Percentiles rank a stretch among this genome's conserved stretches.
These are phyloP conservation scores for Rhizoclosmatium sp. DNA, from an alignment of 192 early-diverging fungal species.

Conservation along the genomic window DNA sequence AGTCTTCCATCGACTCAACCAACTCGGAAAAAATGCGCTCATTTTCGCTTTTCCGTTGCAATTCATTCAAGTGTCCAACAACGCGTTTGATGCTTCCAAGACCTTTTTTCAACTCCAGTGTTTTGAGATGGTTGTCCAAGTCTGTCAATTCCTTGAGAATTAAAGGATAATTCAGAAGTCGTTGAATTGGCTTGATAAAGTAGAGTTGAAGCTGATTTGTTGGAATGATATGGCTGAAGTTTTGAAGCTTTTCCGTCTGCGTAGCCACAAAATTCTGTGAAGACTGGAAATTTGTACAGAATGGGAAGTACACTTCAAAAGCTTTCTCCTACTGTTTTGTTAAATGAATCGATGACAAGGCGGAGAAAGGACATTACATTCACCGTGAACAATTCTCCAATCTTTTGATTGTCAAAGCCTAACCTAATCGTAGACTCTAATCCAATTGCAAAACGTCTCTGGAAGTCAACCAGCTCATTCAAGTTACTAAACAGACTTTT, in stretches of 20 bases:
- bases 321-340: conserved; percentile 43
- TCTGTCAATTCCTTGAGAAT: conserved; percentile 67
- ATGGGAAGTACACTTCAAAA: conserved; percentile 78
- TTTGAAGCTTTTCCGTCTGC: conserved; percentile 35
- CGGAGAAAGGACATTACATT: conserved; percentile 54
- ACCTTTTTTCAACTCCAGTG: conserved; percentile 68
- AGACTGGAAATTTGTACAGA: conserved; percentile 89
- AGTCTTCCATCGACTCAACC: conserved; percentile 87
- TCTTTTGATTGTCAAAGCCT: conserved; percentile 79
- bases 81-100: conserved; percentile 82
- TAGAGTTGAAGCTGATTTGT: conserved; percentile 86
- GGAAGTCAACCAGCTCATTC: conserved; percentile 91
- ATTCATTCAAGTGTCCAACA: conserved; percentile 90
- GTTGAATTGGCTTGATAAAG: conserved; percentile 97
- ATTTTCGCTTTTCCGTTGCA: conserved; percentile 90
- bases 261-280: conserved; percentile 45
- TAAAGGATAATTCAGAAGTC: conserved; percentile 97
- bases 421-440: conserved; percentile 82
- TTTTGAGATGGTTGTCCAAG: conserved; percentile 45
- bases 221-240: conserved; percentile 76
- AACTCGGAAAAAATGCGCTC: conserved; percentile 78
- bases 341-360: not conserved
- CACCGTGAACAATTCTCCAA: conserved; percentile 85
- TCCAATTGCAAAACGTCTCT: conserved; percentile 90
- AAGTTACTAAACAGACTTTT: conserved; percentile 92